These are phyloP conservation scores for Geranium rotundifolium DNA, from an alignment of 345 rosid species.

Conservation along the genomic window DNA sequence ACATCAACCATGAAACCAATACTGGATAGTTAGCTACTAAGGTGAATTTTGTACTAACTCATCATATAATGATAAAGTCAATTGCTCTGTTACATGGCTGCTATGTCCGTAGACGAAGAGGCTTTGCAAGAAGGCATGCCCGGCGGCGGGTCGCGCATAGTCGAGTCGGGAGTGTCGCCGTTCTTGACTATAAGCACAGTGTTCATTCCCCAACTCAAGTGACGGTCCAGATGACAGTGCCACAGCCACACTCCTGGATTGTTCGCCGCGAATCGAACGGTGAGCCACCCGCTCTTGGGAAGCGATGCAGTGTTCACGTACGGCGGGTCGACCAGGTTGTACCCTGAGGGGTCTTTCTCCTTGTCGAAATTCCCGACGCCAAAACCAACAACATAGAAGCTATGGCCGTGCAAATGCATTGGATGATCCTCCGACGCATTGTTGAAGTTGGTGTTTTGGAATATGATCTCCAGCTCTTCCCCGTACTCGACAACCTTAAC, in stretches of 20 bases:
- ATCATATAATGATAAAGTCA: no score
- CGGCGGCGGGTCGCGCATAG: slow-evolving; percentile 8
- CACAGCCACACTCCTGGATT: neutral
- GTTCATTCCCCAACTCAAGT: slow-evolving; percentile 10
- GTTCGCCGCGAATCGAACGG: no score
- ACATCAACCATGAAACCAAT: no score
- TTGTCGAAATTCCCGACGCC: slow-evolving; percentile 3
- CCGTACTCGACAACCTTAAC: slow-evolving; percentile 2
- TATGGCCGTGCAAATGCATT: slow-evolving; percentile 10
- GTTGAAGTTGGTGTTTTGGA: slow-evolving; percentile 4
- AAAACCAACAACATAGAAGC: slow-evolving; percentile 7
- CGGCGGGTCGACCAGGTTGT: slow-evolving; percentile 11
- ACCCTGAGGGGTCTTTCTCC: neutral
- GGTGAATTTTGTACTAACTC: no score
- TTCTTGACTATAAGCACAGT: slow-evolving; percentile 13
- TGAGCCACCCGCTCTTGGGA: slow-evolving; percentile 11
- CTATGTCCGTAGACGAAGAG: no score
- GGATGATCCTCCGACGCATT: neutral
- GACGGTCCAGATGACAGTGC: slow-evolving; percentile 7
- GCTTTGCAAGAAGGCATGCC: slow-evolving; percentile 21
- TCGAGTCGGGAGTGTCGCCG: slow-evolving; percentile 9
- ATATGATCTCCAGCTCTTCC: slow-evolving; percentile 7
- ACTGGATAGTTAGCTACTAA: no score
- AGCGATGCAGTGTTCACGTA: slow-evolving; percentile 2
- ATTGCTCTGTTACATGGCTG: no score